Base-by-base conservation (phyloP, 768 basidiomycete genomes). In the Termitomyces bulborhizus region DNA sequence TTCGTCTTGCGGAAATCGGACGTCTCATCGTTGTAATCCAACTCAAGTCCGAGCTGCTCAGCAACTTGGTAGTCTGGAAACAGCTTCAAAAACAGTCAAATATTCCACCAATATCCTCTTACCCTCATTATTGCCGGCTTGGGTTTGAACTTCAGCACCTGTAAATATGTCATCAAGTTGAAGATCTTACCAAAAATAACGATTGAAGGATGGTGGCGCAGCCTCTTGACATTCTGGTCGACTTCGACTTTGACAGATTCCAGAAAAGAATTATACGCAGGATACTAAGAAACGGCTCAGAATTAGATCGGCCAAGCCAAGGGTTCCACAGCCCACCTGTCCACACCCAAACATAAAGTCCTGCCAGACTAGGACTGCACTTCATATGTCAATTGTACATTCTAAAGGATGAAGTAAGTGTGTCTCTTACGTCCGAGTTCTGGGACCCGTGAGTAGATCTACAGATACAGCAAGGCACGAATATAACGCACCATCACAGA, bases 291-390 rank as follows among this genome's bases (percentile, higher is more conserved):
- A 2, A 12, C 26, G 13, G 18, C 29, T 11, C 18, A 29, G 6
- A 7, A 29, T 50, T 39, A n/a, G 2, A 32, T 34, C 1, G 41
- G 43, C 18, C 2, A 27, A 49, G 32, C 47, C 24, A 15, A 55
- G 46, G 37, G 27, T 43, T 21, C 36, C 32, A 47, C 24, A 15
- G 60, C 72, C 15, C 57, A 89, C 88, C 75, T 92, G 90, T 27
- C 94, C 95, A 67, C 95, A 97, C 32, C 86, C 93, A 68, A 98
- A 98, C 87, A 91, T 87, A 70, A 97, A 95, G 71, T 98, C 96
- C 72, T 97, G 95, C 95, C 95, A 97, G 29, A 97, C 93, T 34
- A 97, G 76, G 46, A 98, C 83, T 83, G 36, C 18, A 52, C 24
- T 37, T 39, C 4, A 34, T 55, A 39, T 34, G 40, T 56, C 42